Percentiles rank a stretch among this genome's conserved stretches.
Evolutionary conservation across 2,329 filamentous ascomycete genomes (phyloP).

Genomic region (Cytospora schulzeri): DNA sequence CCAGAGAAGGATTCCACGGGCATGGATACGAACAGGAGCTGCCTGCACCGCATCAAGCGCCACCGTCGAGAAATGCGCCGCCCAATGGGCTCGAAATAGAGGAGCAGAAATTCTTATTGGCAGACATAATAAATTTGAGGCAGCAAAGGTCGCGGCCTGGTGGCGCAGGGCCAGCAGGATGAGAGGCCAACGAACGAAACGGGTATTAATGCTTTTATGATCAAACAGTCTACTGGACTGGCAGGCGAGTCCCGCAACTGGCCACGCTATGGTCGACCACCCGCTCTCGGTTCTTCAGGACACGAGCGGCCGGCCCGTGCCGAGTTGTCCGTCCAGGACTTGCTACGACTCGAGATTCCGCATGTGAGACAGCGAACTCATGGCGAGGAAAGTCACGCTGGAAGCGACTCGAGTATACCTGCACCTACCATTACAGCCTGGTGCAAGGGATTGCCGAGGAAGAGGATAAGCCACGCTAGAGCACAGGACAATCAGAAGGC

Average conservation of each 20-base stretch:
- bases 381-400: too few relatives aligned
- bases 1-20: constrained; percentile 19
- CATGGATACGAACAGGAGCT: constrained; percentile 25
- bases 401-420: background rate
- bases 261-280: background rate
- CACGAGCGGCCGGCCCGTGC: background rate
- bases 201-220: background rate
- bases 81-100: constrained; percentile 25
- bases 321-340: background rate
- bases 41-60: constrained; percentile 26
- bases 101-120: constrained; percentile 26
- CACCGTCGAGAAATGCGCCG: constrained; percentile 15
- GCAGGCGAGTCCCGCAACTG: background rate
- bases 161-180: constrained; percentile 18
- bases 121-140: constrained; percentile 23
- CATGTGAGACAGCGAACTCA: background rate
- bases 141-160: constrained; percentile 12
- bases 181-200: background rate
- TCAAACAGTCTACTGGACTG: background rate
- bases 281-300: background rate
- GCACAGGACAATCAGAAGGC: background rate
- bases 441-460: background rate
- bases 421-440: background rate
- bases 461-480: background rate
- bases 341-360: background rate